These are phyloP conservation scores for Blastobotrys parvus DNA, from an alignment of 805 yeast genomes.

Conservation along the genomic window DNA sequence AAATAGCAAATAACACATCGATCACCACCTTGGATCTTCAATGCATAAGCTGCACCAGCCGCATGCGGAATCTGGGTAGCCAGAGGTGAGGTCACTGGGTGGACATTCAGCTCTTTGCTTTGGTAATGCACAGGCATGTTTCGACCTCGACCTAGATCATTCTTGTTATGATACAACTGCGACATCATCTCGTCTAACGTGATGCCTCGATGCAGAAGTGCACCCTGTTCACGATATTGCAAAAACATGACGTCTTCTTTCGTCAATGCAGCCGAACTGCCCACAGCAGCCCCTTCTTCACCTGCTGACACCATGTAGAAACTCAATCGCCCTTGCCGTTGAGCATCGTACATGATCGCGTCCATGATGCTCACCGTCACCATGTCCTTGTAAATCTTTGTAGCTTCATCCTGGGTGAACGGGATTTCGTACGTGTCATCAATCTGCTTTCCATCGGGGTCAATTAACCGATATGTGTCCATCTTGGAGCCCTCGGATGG, in stretches of 20 bases:
- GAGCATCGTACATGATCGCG: slow-evolving; percentile 29
- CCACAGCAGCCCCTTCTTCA: slow-evolving; percentile 30
- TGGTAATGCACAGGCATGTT: slow-evolving; percentile 30
- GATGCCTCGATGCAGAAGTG: slow-evolving; percentile 25
- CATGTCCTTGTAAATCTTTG: slow-evolving; percentile 28
- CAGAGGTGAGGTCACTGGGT: slow-evolving; percentile 29
- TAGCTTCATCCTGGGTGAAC: slow-evolving; percentile 17
- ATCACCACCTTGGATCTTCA: slow-evolving; percentile 23
- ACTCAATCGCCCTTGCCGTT: slow-evolving; percentile 28
- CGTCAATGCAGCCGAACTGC: slow-evolving; percentile 26
- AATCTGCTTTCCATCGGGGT: slow-evolving; percentile 22
- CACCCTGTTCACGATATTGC: slow-evolving; percentile 30
- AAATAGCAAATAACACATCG: slow-evolving; percentile 25
- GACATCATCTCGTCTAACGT: slow-evolving; percentile 26
- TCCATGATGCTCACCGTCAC: slow-evolving; percentile 26
- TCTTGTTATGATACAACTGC: slow-evolving; percentile 25
- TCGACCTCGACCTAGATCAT: slow-evolving; percentile 26
- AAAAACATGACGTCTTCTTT: slow-evolving; percentile 24
- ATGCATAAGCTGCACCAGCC: slow-evolving; percentile 30
- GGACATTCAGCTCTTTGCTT: slow-evolving; percentile 22
- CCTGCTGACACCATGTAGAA: slow-evolving; percentile 32
- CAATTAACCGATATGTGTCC: slow-evolving; percentile 24
- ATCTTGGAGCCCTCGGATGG: slow-evolving; percentile 14
- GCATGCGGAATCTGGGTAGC: slow-evolving; percentile 31
- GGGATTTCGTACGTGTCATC: slow-evolving; percentile 20